Base-by-base conservation (phyloP, 352 stramenopile species). In the Globisporangium cederbergense region DNA sequence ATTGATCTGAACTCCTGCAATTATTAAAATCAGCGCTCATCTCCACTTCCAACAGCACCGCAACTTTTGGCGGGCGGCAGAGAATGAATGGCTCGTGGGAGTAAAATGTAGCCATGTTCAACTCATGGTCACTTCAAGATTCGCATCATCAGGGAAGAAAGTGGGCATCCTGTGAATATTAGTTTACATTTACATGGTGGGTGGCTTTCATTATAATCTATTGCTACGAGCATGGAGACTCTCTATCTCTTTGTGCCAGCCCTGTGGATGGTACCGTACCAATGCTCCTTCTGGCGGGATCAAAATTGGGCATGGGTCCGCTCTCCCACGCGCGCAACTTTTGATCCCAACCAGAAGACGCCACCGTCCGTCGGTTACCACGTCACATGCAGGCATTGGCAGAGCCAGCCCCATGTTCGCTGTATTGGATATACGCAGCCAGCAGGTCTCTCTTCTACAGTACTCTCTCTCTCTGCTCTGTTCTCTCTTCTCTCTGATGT, bases 381-480 rank as follows among this genome's bases (percentile, higher is more conserved):
- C 56, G 54, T 28, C 56, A 62, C 56, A 62, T 28, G 56, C 51
- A 43, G 36, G 30, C 51, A 51, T 25, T 28, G 25, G 25, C 25
- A 28, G 25, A 28, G 25, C 25, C 25, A 50, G 55, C 55, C 25
- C 22, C 20, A 51, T 47, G 40, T 18, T 50, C 56, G 56, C 56
- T 62, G 43, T 62, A 62, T 62, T 62, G 51, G 53, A 62, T 62
- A 54, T 62, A 62, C 34, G n/a, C 9, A 42, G 36, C 32, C 32
- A 36, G 32, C 32, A 61, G 50, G 28, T 58, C 16, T 60, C 11
- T 55, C 43, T 45, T 45, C 36, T 45, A 47, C 30, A 38, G 20
- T 36, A 56, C 58, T 54, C 45, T 56, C 45, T 56, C 45, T 53
- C 22, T 40, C 18, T 11, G 3, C 18, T 40, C n/a, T 40, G 49